phyloP scores from a whole-genome alignment of 345 rosid genomes.

The Geranium rotundifolium region DNA sequence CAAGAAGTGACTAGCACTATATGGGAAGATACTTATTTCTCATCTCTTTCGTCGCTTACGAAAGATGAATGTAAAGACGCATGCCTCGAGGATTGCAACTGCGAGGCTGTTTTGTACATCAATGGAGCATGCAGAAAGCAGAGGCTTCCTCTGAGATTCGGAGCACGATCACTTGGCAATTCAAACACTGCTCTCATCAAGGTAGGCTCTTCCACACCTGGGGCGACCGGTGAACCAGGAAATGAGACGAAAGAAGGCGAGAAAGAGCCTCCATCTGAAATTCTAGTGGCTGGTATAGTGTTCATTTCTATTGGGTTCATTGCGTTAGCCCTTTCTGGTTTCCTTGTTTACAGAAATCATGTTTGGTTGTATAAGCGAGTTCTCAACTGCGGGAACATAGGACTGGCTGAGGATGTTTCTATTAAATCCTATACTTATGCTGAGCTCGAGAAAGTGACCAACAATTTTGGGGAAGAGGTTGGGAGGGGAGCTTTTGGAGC shows the following conservation, averaged over 20 bases:
- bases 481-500: conserved; percentile 21
- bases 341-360: conserved; percentile 2
- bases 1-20: not conserved
- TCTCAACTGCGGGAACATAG: not conserved
- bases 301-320: not conserved
- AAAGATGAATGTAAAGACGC: conserved; percentile 1
- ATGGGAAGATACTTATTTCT: conserved; percentile 4
- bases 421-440: conserved; percentile 9
- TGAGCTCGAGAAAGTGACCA: conserved; percentile 13
- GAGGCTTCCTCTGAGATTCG: conserved; percentile 14
- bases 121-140: conserved; percentile 6
- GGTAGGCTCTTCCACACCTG: conserved; percentile 1
- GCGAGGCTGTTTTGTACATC: conserved; percentile 8
- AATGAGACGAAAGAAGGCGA: not conserved
- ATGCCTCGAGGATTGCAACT: conserved; percentile 14
- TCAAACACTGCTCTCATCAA: conserved; percentile 3
- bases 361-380: conserved; percentile 5
- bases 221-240: not conserved
- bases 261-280: not conserved
- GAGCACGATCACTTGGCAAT: not conserved
- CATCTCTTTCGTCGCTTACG: not conserved
- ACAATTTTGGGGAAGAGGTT: conserved; percentile 17
- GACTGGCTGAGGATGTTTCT: conserved; percentile 3
- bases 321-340: not conserved
- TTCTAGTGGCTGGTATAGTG: not conserved